phyloP scores from a whole-genome alignment of 768 basidiomycete species.

The Rhizopogon vulgaris region DNA sequence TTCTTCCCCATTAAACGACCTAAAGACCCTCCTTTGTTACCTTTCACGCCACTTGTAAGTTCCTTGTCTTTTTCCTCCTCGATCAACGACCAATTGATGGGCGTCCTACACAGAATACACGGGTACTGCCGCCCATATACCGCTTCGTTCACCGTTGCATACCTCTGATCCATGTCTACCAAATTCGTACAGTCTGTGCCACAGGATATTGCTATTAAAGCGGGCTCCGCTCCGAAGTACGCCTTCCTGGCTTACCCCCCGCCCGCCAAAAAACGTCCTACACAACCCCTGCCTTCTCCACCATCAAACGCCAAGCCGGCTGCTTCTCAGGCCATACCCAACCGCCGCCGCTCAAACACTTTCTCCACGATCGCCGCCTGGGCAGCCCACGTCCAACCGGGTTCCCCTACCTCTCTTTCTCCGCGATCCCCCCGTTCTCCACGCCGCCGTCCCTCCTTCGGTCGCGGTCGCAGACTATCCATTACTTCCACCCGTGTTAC shows the following conservation, averaged over 20 bases:
- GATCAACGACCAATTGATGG: neutral
- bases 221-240: slow-evolving; percentile 20
- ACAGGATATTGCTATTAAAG: slow-evolving; percentile 11
- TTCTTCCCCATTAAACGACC: neutral
- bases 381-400: slow-evolving; percentile 64
- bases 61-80: neutral
- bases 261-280: slow-evolving; percentile 30
- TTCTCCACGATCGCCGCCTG: slow-evolving; percentile 50
- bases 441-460: slow-evolving; percentile 27
- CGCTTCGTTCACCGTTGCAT: neutral
- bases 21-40: slow-evolving; percentile 4
- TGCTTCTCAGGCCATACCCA: slow-evolving; percentile 13
- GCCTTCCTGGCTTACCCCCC: slow-evolving; percentile 38
- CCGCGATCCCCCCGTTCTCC: slow-evolving; percentile 34
- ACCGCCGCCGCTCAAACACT: slow-evolving; percentile 35
- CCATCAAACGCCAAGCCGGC: neutral
- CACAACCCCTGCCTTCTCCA: slow-evolving; percentile 23
- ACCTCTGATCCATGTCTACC: slow-evolving; percentile 5
- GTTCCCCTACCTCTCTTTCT: slow-evolving; percentile 47
- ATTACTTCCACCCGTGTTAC: slow-evolving; percentile 32
- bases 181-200: slow-evolving; percentile 5
- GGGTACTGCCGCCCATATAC: slow-evolving; percentile 5
- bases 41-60: slow-evolving; percentile 1
- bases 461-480: slow-evolving; percentile 25
- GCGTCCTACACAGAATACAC: slow-evolving; percentile 4